A percentile compares a stretch with the other conserved stretches of the same genome.
These are phyloP conservation scores for Sclerotinia borealis DNA, from an alignment of 2,329 filamentous ascomycete genomes.

Conservation along the genomic window DNA sequence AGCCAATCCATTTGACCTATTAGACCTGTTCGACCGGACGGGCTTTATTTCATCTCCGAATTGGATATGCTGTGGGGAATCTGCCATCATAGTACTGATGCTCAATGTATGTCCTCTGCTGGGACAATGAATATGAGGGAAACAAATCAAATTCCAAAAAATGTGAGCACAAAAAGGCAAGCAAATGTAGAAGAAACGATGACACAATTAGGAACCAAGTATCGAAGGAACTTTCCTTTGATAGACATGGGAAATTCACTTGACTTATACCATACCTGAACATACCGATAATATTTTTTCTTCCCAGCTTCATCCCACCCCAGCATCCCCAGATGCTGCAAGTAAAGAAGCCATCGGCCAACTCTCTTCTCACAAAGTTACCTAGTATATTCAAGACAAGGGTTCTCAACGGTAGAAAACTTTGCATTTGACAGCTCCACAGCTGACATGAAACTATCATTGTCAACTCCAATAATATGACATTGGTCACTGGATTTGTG, in stretches of 20 bases:
- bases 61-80: constrained; percentile 18
- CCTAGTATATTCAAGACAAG: neutral
- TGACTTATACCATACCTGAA: neutral
- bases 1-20: neutral
- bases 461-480: neutral
- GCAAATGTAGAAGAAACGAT: neutral
- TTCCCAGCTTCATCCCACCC: neutral
- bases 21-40: constrained; percentile 12
- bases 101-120: neutral
- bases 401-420: neutral
- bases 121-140: neutral
- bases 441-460: neutral
- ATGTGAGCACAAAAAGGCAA: neutral
- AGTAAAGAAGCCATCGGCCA: neutral
- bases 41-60: constrained; percentile 24
- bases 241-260: neutral
- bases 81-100: constrained; percentile 15
- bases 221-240: neutral
- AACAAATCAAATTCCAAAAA: neutral
- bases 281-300: neutral
- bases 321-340: neutral
- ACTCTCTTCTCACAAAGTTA: neutral
- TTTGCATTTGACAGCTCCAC: neutral
- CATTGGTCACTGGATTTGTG: neutral
- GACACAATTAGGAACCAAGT: neutral